Evolutionary conservation across 106 monocot genomes (phyloP).

Genomic region (Hemerocallis citrina): DNA sequence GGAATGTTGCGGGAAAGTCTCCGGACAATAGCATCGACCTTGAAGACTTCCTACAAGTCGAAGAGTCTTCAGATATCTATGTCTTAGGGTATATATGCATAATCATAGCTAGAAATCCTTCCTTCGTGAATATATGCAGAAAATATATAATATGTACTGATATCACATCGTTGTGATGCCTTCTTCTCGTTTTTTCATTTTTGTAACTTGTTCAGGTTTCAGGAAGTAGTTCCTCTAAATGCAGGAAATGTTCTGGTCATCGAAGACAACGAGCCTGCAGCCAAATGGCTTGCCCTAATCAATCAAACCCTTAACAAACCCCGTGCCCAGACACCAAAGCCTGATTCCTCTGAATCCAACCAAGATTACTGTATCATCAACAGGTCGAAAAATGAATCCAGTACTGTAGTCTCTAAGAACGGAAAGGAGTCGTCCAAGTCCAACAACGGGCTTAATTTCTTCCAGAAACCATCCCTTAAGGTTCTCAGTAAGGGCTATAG

Average conservation of each 20-base stretch:
- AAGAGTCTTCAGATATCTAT: conserved; percentile 76
- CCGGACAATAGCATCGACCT: conserved; percentile 63
- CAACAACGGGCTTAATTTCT: conserved; percentile 29
- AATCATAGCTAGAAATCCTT: no score
- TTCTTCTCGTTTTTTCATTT: neutral
- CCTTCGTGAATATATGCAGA: no score
- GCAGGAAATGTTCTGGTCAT: conserved; percentile 83
- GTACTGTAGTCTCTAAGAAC: neutral
- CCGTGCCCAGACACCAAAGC: neutral
- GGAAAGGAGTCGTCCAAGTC: conserved; percentile 33
- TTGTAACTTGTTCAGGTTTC: conserved; percentile 67
- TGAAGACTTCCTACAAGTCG: conserved; percentile 75
- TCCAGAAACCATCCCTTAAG: conserved; percentile 71
- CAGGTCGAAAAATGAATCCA: conserved; percentile 5
- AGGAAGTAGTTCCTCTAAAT: conserved; percentile 96
- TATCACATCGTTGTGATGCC: no score
- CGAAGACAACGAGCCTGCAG: conserved; percentile 89
- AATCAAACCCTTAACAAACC: conserved; percentile 73
- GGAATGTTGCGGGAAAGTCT: conserved; percentile 94
- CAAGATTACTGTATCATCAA: neutral
- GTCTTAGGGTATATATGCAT: conserved; percentile 82
- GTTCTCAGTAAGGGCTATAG: conserved; percentile 51
- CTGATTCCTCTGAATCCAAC: neutral
- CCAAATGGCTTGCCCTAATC: conserved; percentile 77
- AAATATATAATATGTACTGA: no score